Evolutionary conservation across 108 stramenopile genomes (phyloP), one percentile per base, ranked within the genome.

Genomic region (Nannochloropsis granulata): DNA sequence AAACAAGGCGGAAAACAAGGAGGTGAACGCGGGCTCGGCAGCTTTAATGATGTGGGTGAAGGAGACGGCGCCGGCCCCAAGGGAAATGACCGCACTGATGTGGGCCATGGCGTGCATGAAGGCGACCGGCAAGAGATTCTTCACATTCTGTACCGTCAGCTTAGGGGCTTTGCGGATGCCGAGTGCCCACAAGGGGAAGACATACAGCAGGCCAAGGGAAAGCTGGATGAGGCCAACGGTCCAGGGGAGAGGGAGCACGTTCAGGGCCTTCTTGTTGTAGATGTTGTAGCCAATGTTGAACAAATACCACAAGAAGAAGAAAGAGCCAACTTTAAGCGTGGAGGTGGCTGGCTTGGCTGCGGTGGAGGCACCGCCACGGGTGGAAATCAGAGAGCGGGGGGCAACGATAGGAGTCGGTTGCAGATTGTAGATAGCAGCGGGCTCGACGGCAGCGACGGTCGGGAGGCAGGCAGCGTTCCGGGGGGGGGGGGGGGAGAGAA

Each of bases 261-360:
- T 97, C 44, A 98, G 91, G 25, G 94, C 95, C 86, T 96, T 94
- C 92, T 98, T 97, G 93, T 98, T 97, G 95, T 96, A 97, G 86
- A 98, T 97, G 92, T 97, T 97, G 96, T 97, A 98, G 16, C 94
- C 97, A 86, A 97, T 97, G 93, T 97, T 98, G 93, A 98, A 95
- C 43, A 96, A 91, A 86, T 98, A 98, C 98, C 98, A 98, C 56
- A 98, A 86, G 34, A 93, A 94, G 90, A 98, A 97, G 93, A 96
- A 96, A 78, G 87, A 83, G 25, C 93, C 95, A 13, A 94, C 91
- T 87, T 96, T 85, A 44, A 84, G 13, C 80, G 25, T 81, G n/a
- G 45, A 78, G 23, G 79, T 14, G 42, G 78, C 13, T 43, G 82
- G 44, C 83, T 83, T 71, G n/a, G 56, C 56, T 71, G 56, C n/a